Evolutionary conservation across 306 rosid species (phyloP).

Genomic region (Acacia melanoxylon): DNA sequence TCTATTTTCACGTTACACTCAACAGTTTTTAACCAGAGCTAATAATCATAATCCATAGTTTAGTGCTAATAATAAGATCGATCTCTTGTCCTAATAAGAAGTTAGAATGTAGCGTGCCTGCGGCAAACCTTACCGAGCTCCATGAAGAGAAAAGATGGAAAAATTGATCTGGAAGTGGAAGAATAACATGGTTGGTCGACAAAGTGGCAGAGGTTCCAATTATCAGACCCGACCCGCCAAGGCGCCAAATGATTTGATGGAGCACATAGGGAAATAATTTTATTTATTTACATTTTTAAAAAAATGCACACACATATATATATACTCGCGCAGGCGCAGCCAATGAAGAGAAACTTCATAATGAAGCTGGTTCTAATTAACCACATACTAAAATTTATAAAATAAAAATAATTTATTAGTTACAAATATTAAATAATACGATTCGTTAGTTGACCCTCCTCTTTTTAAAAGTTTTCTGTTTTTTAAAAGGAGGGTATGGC

Average conservation of each 20-base stretch:
- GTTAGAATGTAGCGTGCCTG: too few species aligned
- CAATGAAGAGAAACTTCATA: neutral
- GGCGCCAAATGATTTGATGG: neutral
- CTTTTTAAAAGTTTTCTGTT: too few species aligned
- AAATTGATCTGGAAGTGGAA: neutral
- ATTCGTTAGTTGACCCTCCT: neutral
- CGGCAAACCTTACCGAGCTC: too few species aligned
- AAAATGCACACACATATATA: neutral
- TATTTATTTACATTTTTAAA: neutral
- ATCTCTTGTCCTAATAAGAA: too few species aligned
- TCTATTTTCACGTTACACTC: neutral
- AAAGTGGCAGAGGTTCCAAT: conserved; percentile 6
- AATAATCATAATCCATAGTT: neutral
- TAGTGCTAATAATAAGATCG: neutral
- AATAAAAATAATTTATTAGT: neutral
- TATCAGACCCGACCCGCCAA: neutral
- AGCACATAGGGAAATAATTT: neutral
- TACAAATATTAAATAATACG: neutral
- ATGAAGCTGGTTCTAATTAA: neutral
- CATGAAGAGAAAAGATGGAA: neutral
- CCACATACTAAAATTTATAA: neutral
- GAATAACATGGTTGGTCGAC: conserved; percentile 9
- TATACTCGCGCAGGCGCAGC: neutral
- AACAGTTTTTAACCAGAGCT: neutral
- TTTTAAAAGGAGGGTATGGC: neutral